Evolutionary conservation across 805 yeast species (phyloP).

Genomic region (Vanderwaltozyma polyspora): DNA sequence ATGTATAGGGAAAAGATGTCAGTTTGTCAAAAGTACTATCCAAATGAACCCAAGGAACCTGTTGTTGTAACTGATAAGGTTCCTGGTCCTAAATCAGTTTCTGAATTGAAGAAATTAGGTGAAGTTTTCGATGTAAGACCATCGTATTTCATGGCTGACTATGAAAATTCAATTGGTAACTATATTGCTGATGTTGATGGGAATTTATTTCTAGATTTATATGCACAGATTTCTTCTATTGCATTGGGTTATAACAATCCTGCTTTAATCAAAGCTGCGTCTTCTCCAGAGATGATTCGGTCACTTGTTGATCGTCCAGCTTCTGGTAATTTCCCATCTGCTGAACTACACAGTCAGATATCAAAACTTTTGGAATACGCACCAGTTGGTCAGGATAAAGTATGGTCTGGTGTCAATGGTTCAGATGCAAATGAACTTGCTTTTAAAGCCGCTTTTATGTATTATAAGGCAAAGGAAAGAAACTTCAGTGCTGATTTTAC

Average conservation of each 20-base stretch:
- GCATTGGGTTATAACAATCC: conserved; percentile 67
- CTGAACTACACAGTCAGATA: conserved; percentile 40
- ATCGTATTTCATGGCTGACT: conserved; percentile 53
- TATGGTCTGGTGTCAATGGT: conserved; percentile 59
- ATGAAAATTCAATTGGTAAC: conserved; percentile 52
- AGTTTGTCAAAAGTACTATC: conserved; percentile 53
- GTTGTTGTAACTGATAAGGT: conserved; percentile 41
- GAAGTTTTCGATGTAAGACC: conserved; percentile 51
- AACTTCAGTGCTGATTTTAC: conserved; percentile 59
- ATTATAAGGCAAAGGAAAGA: conserved; percentile 45
- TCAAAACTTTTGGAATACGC: conserved; percentile 46
- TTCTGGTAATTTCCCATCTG: conserved; percentile 50
- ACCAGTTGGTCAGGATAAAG: conserved; percentile 47
- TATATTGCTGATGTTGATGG: conserved; percentile 59
- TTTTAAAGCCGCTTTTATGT: conserved; percentile 60
- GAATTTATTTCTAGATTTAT: conserved; percentile 47
- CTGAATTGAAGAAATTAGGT: conserved; percentile 41
- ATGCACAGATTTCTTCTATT: conserved; percentile 64
- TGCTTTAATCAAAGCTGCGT: conserved; percentile 45
- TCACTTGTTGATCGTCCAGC: conserved; percentile 64
- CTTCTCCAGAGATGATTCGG: conserved; percentile 48
- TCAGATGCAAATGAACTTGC: conserved; percentile 65
- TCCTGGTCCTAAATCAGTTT: conserved; percentile 68
- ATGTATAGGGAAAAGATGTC: background rate
- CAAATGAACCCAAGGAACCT: conserved; percentile 71